These are phyloP conservation scores for Colletotrichum sp. DNA, from an alignment of 2,329 filamentous ascomycete species.

Conservation along the genomic window DNA sequence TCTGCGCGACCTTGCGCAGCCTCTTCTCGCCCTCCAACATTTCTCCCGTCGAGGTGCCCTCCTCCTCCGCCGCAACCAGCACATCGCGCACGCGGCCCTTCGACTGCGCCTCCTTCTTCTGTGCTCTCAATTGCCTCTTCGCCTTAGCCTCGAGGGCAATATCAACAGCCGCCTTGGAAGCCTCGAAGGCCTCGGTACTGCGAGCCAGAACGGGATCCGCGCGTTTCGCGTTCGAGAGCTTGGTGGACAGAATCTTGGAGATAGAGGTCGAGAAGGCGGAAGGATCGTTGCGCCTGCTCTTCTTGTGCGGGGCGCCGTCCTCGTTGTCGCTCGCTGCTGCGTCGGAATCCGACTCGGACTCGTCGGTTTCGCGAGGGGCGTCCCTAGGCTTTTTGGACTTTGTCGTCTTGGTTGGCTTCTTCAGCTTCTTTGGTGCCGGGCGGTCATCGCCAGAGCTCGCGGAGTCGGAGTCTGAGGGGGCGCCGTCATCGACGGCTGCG, in stretches of 20 bases:
- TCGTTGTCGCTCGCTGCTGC: conserved; percentile 30
- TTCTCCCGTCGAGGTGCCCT: conserved; percentile 52
- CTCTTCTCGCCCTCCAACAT: conserved; percentile 77
- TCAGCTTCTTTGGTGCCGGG: conserved; percentile 30
- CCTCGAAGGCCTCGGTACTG: conserved; percentile 75
- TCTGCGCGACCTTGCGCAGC: conserved; percentile 85
- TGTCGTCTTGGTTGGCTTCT: conserved; percentile 10
- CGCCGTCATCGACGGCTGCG: conserved; percentile 55
- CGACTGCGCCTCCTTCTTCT: conserved; percentile 80
- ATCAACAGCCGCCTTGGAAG: conserved; percentile 76
- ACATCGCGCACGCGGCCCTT: conserved; percentile 91
- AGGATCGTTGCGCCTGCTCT: conserved; percentile 90
- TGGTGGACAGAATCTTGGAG: conserved; percentile 89
- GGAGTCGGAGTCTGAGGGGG: conserved; percentile 39
- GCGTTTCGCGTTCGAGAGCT: conserved; percentile 81
- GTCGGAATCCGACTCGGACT: conserved; percentile 35
- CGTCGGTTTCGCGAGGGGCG: conserved; percentile 25
- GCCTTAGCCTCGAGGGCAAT: conserved; percentile 83
- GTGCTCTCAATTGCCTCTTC: conserved; percentile 76
- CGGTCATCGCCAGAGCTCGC: conserved; percentile 40
- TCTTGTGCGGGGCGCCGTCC: conserved; percentile 41
- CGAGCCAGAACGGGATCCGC: conserved; percentile 91
- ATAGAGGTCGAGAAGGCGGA: conserved; percentile 91
- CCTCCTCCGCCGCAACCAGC: conserved; percentile 60
- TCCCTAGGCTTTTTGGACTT: conserved; percentile 25